Evolutionary conservation across 441 rosid species (phyloP), one percentile per base, ranked within the genome.

Genomic region (Populus hybrid): DNA sequence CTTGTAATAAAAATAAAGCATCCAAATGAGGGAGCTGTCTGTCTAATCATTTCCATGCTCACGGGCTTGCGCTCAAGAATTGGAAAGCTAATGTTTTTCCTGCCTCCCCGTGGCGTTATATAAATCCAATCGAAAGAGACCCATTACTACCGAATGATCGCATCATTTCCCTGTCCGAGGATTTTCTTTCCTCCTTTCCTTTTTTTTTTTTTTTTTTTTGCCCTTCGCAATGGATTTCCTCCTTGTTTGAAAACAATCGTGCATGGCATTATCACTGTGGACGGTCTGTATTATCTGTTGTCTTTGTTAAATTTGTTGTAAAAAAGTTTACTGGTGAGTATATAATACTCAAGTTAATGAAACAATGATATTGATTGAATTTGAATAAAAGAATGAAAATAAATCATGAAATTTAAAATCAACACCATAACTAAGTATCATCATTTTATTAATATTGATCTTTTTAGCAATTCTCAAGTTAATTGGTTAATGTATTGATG

Each of bases 401-500:
- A 46, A 46, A 12, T 12, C 2, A 46, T 46, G 20, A 46, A 1
- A 46, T 40, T 40, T 10, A 10, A 40, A 40, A 40, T 40, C 0
- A 0, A 10, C 4, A 40, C 14, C 5, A 3, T 46, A 46, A 4
- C 6, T 0, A 14, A 3, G 57, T 0, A 46, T 46, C 0, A 1
- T 46, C 6, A 4, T 46, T 4, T 12, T 12, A 46, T 46, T 14
- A 4, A 46, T 4, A 46, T 46, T 1, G 6, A 6, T 14, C 12
- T 12, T 46, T 46, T 12, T 12, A 46, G 53, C 5, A 46, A 46
- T 18, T 4, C 18, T 5, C 18, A 0, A 0, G 18, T 12, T 42
- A 12, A 4, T 1, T 12, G 0, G 18, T 18, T 42, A 34, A 34
- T 34, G 6, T 34, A 34, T 5, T 5, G 35, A 34, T 5, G 6